Conservation (phyloP, 257 asterid genomes). For the Knoxia roxburghii region DNA sequence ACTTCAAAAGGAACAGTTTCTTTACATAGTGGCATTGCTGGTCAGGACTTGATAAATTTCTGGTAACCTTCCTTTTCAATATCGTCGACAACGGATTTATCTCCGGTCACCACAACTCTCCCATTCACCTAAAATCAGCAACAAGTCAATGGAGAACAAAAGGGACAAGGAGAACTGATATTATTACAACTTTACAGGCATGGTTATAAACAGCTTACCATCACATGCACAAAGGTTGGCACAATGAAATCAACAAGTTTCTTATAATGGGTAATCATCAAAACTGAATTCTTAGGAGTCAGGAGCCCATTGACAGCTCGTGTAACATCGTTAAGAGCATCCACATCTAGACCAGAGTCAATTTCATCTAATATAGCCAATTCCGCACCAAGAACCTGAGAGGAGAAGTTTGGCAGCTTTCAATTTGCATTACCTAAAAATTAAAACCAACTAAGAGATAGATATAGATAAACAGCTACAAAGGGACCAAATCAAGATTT, state of each 20-base stretch:
- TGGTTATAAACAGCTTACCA: constrained; percentile 54
- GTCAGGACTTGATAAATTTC: constrained; percentile 42
- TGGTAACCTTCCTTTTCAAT: constrained; percentile 82
- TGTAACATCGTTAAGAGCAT: constrained; percentile 92
- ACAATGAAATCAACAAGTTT: constrained; percentile 83
- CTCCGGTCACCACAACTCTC: constrained; percentile 82
- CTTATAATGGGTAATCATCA: constrained; percentile 92
- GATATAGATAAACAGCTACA: neutral
- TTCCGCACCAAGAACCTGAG: constrained; percentile 96
- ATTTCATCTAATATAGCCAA: constrained; percentile 87
- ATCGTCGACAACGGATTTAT: constrained; percentile 59
- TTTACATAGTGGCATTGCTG: neutral
- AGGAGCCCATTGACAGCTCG: constrained; percentile 71
- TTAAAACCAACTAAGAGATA: neutral
- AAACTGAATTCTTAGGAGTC: constrained; percentile 62
- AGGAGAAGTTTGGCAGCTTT: constrained; percentile 18
- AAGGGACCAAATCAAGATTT: neutral
- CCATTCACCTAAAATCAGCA: constrained; percentile 66
- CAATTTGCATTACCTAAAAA: neutral
- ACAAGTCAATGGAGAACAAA: neutral
- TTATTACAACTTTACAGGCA: neutral
- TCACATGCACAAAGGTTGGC: constrained; percentile 75
- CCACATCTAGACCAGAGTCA: constrained; percentile 98
- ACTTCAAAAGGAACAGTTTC: neutral
- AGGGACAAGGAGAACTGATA: constrained; percentile 1